Evolutionary conservation across 306 rosid species (phyloP).

Genomic region (Trichosanthes cucumerina): DNA sequence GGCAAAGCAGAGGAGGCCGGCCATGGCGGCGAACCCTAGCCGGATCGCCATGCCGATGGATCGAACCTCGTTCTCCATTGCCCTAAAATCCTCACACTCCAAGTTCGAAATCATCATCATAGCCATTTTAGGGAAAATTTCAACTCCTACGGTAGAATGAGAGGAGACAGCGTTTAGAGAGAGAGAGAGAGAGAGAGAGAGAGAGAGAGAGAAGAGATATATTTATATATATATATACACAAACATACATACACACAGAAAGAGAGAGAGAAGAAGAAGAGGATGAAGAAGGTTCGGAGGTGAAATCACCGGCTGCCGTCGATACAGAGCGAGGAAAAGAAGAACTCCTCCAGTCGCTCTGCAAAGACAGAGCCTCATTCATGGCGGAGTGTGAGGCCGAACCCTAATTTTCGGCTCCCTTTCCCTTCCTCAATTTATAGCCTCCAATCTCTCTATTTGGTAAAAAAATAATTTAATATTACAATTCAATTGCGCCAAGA

Average conservation of each 20-base stretch:
- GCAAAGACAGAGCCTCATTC: slow-evolving; percentile 3
- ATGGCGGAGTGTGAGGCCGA: not conserved
- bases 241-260: not conserved
- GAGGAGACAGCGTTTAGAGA: not conserved
- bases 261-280: not conserved
- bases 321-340: slow-evolving; percentile 3
- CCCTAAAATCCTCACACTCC: slow-evolving; percentile 10
- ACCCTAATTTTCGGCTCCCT: not conserved
- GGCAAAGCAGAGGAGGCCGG: not conserved
- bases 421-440: not conserved
- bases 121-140: not conserved
- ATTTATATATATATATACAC: not conserved
- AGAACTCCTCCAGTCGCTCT: slow-evolving; percentile 6
- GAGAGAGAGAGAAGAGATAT: not conserved
- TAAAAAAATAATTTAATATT: too few species aligned
- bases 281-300: not conserved
- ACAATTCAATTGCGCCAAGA: too few species aligned
- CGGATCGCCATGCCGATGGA: not conserved
- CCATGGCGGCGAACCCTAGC: slow-evolving; percentile 10
- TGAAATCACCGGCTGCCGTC: slow-evolving; percentile 4
- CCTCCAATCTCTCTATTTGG: not conserved
- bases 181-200: slow-evolving; percentile 1
- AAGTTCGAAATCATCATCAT: not conserved
- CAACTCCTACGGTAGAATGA: too few species aligned
- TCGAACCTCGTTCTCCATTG: not conserved